Conservation (phyloP, 2,329 filamentous ascomycete genomes). For the Pezicula radicicola region DNA sequence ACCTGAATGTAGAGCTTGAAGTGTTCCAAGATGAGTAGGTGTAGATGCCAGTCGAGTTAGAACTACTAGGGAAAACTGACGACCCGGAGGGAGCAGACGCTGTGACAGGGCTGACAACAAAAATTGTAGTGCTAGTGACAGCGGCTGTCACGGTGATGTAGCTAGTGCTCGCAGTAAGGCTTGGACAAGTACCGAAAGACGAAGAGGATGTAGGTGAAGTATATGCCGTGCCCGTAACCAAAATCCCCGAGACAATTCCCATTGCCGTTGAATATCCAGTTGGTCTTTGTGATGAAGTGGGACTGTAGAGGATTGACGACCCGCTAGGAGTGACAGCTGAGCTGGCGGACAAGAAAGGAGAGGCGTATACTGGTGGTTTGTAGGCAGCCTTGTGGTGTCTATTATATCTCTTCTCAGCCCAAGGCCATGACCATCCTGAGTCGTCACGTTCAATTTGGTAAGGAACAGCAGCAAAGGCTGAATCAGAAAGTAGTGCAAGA, state of each 20-base stretch:
- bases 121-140: conserved; percentile 1
- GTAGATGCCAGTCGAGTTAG: neutral
- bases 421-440: neutral
- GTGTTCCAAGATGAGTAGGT: neutral
- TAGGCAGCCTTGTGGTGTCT: neutral
- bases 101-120: neutral
- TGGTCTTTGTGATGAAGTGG: neutral
- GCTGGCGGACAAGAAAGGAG: neutral
- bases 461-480: neutral
- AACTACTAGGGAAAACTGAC: neutral
- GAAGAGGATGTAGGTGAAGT: conserved; percentile 1
- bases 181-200: neutral
- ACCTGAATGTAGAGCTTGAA: neutral
- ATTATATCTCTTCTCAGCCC: neutral
- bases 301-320: neutral
- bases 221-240: neutral
- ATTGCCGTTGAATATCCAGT: neutral
- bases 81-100: neutral
- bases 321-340: neutral
- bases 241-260: neutral
- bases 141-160: conserved; percentile 6
- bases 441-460: neutral
- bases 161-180: neutral
- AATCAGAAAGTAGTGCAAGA: neutral
- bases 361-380: neutral